Percentiles rank a stretch among this genome's conserved stretches.
Conservation (phyloP, 345 rosid genomes). For the Syzygium aqueum region DNA sequence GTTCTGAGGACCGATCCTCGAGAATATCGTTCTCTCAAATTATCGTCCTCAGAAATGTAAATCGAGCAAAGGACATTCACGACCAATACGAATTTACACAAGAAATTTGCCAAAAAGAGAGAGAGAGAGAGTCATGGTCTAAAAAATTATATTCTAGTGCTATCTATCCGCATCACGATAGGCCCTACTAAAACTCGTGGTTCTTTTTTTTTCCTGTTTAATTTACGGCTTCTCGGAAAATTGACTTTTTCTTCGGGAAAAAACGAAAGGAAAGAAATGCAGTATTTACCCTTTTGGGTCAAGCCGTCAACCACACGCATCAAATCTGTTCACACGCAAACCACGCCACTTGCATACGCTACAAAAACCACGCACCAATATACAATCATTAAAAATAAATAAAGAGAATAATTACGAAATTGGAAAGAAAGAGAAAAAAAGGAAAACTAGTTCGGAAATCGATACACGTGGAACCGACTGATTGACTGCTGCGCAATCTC, state of each 20-base stretch:
- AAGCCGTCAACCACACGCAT: not conserved
- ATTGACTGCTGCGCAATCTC: not conserved
- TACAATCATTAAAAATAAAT: not conserved
- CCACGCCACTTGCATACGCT: not conserved
- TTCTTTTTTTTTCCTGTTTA: not conserved
- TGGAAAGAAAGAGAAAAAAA: not conserved
- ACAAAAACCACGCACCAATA: not conserved
- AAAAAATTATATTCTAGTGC: not conserved
- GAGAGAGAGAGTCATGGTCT: not conserved
- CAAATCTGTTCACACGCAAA: not conserved
- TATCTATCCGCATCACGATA: not conserved
- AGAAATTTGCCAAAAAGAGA: too few species aligned
- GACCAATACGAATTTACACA: too few species aligned
- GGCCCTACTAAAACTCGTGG: not conserved
- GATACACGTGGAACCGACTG: not conserved
- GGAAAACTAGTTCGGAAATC: not conserved
- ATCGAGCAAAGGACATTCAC: not conserved
- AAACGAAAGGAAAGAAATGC: not conserved
- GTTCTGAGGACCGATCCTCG: not conserved
- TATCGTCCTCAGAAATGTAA: not conserved
- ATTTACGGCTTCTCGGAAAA: not conserved
- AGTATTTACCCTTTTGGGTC: not conserved
- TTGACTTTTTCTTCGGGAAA: not conserved
- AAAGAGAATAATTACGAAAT: not conserved
- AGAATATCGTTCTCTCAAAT: not conserved